Evolutionary conservation across 768 basidiomycete species (phyloP).

Genomic region (Tricholoma flavovirens): DNA sequence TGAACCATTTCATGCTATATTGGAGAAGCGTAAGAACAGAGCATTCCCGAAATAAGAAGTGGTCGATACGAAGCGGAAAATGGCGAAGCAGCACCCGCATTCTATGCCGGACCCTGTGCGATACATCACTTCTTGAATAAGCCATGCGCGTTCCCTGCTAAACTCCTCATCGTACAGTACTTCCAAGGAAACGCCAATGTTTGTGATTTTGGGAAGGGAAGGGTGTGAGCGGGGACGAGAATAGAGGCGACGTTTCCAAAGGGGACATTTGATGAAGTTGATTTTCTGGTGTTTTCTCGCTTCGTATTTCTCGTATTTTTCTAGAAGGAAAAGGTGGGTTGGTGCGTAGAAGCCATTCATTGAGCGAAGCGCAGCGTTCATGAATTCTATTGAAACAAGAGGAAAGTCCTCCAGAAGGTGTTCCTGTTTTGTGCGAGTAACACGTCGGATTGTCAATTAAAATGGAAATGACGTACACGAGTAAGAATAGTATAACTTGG

Average conservation of each 20-base stretch:
- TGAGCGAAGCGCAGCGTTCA: conserved; percentile 35
- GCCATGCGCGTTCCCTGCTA: conserved; percentile 37
- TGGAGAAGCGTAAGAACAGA: background rate
- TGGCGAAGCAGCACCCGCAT: conserved; percentile 81
- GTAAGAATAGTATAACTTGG: conserved; percentile 41
- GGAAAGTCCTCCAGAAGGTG: conserved; percentile 54
- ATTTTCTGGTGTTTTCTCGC: conserved; percentile 4
- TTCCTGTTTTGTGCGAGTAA: conserved; percentile 24
- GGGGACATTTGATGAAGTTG: background rate
- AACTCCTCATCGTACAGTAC: conserved; percentile 37
- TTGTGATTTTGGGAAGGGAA: background rate
- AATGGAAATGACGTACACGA: conserved; percentile 31
- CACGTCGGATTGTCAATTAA: background rate
- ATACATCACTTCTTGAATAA: conserved; percentile 22
- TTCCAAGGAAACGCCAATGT: conserved; percentile 1
- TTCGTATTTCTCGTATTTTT: conserved; percentile 24
- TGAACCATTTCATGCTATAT: conserved; percentile 74
- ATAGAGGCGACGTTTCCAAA: background rate
- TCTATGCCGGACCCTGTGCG: conserved; percentile 54
- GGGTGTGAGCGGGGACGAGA: background rate
- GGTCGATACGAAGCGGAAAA: conserved; percentile 52
- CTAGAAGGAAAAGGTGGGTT: conserved; percentile 44
- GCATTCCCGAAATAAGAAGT: too few species aligned
- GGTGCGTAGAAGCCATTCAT: conserved; percentile 56
- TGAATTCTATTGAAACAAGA: conserved; percentile 44